Percentiles rank a stretch among this genome's conserved stretches.
Evolutionary conservation across 2,329 filamentous ascomycete genomes (phyloP).

Genomic region (Alternaria arbusti): DNA sequence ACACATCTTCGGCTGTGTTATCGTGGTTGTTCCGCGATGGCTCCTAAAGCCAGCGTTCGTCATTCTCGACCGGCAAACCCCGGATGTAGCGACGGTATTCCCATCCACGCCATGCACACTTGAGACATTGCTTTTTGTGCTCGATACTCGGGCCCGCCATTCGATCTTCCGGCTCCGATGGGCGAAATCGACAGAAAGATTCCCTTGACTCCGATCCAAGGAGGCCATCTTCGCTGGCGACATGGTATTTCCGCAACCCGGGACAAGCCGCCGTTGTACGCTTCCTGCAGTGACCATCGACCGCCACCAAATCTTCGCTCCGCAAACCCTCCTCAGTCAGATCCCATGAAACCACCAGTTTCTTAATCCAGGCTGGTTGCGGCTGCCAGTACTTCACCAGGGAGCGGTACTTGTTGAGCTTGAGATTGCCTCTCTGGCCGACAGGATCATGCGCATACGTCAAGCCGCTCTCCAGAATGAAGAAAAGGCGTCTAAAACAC

Average conservation of each 20-base stretch:
- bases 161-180: not conserved
- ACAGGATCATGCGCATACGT: constrained; percentile 1
- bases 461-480: not conserved
- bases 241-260: not conserved
- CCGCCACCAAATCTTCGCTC: not conserved
- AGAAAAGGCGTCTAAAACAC: not conserved
- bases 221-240: not conserved
- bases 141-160: not conserved
- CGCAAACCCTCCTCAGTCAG: not conserved
- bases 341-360: constrained; percentile 2
- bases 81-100: constrained; percentile 5
- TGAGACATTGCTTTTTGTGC: constrained; percentile 7
- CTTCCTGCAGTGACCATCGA: constrained; percentile 1
- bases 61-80: not conserved
- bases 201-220: not conserved
- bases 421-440: not conserved
- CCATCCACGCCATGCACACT: not conserved
- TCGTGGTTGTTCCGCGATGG: not conserved
- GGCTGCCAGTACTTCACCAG: not conserved
- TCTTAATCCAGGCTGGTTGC: not conserved
- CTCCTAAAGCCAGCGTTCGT: constrained; percentile 3
- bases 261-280: not conserved
- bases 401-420: not conserved
- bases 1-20: not conserved
- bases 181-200: not conserved